A percentile compares a stretch with the other conserved stretches of the same genome.
Conservation (phyloP, 129 eudicot species). For the Pulicaria dysenterica region DNA sequence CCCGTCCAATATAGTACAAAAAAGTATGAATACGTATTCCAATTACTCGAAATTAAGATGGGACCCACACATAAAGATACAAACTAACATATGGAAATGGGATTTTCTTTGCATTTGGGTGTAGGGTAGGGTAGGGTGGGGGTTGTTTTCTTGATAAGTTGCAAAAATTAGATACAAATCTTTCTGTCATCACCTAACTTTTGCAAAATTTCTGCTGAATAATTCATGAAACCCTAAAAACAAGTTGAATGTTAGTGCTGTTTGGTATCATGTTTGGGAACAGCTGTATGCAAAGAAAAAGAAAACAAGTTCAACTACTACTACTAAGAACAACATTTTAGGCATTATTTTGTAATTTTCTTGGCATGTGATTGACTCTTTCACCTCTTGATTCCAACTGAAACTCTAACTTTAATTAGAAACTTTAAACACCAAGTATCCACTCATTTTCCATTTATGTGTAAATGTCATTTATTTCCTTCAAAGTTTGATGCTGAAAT, state of each 20-base stretch:
- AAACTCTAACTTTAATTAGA: conserved; percentile 6
- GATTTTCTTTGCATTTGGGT: conserved; percentile 14
- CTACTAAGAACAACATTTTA: not conserved
- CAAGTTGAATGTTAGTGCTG: conserved; percentile 41
- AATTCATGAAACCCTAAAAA: conserved; percentile 31
- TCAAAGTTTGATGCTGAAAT: conserved; percentile 22
- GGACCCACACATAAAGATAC: conserved; percentile 17
- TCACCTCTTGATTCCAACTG: conserved; percentile 24
- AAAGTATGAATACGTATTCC: not conserved
- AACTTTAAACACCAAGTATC: conserved; percentile 21
- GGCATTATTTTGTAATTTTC: conserved; percentile 10
- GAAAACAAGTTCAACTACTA: conserved; percentile 23
- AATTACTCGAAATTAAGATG: conserved; percentile 1
- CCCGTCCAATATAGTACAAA: not conserved
- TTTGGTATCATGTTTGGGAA: conserved; percentile 41
- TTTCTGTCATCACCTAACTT: conserved; percentile 37
- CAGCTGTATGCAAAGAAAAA: conserved; percentile 43
- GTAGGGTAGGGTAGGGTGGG: conserved; percentile 17
- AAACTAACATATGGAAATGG: not conserved
- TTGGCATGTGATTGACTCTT: conserved; percentile 7
- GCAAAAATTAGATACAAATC: conserved; percentile 35
- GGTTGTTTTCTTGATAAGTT: conserved; percentile 29
- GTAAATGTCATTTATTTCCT: conserved; percentile 14
- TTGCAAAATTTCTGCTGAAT: conserved; percentile 33
- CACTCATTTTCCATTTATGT: conserved; percentile 29